Evolutionary conservation across 306 rosid species (phyloP), one percentile per base, ranked within the genome.

Genomic region (Arachis stenosperma): DNA sequence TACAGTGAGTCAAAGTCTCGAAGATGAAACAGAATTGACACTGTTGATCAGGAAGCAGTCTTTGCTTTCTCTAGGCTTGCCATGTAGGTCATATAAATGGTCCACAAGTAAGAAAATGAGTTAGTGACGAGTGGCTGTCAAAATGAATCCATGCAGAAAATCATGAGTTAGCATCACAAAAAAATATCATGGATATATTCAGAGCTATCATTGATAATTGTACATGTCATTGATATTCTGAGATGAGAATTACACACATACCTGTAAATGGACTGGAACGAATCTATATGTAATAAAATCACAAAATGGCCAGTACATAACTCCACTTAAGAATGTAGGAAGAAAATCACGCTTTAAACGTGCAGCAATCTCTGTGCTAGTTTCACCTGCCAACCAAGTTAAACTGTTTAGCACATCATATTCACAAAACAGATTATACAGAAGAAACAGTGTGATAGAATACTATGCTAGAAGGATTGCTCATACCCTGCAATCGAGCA

Each of bases 251-350:
- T 57, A 8, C 61, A 46, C 37, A 73, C 41, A 47, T 73, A 94
- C 98, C 96, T 94, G 98, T 62, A 94, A 83, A 78, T 94, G 96
- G 68, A 94, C 98, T 47, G 98, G 98, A 47, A 80, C 74, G 84
- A 94, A 94, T 82, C 85, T 82, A 77, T 85, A 94, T 10, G 96
- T 94, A 81, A 94, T 84, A 67, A 94, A 94, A 85, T 94, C 97
- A 40, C 97, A 94, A 3, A 86, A 0, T 64, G 97, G 96, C 98
- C 97, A 91, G 82, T 94, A 91, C 92, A 89, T 91, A 56, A 88
- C 51, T 7, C 97, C 97, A 52, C 56, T 89, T 10, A 86, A 71
- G 86, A 89, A 2, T 0, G 98, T 94, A 40, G 97, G 97, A 48
- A 94, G 56, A 60, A 94, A 70, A 76, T 91, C 97, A 37, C 97